phyloP scores from a whole-genome alignment of 768 basidiomycete species.

The Tricholoma sp. region DNA sequence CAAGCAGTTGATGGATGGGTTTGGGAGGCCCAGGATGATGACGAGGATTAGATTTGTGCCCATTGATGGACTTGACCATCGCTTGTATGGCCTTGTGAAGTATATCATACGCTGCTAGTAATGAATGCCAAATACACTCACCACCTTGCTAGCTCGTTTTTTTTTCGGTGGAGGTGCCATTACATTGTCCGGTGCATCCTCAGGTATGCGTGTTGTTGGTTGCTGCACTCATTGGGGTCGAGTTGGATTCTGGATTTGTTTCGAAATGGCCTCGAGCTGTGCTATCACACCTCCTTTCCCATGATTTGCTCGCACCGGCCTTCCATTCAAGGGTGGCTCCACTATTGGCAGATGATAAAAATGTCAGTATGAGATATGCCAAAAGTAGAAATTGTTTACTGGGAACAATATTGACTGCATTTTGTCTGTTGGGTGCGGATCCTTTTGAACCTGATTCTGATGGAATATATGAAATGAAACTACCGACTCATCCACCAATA shows the following conservation, averaged over 20 bases:
- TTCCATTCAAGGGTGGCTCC: neutral
- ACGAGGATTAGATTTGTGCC: neutral
- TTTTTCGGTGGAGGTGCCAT: neutral
- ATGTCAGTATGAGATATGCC: neutral
- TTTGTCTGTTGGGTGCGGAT: neutral
- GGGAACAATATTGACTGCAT: neutral
- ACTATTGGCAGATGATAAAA: neutral
- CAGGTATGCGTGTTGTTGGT: neutral
- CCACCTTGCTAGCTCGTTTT: neutral
- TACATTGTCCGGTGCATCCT: neutral
- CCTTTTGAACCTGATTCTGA: neutral
- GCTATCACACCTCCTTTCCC: neutral
- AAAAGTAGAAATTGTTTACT: neutral
- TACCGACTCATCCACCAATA: neutral
- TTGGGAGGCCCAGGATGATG: neutral
- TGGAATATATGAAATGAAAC: neutral
- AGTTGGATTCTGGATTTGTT: neutral
- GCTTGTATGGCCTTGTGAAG: neutral
- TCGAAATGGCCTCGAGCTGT: neutral
- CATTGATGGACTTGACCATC: neutral
- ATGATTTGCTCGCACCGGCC: neutral
- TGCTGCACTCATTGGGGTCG: neutral
- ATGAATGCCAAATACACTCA: neutral
- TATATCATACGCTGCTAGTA: neutral
- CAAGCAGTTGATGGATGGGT: neutral